These are phyloP conservation scores for Papiliotrema terrestris DNA, from an alignment of 1,284 basidiomycete genomes.

Conservation along the genomic window DNA sequence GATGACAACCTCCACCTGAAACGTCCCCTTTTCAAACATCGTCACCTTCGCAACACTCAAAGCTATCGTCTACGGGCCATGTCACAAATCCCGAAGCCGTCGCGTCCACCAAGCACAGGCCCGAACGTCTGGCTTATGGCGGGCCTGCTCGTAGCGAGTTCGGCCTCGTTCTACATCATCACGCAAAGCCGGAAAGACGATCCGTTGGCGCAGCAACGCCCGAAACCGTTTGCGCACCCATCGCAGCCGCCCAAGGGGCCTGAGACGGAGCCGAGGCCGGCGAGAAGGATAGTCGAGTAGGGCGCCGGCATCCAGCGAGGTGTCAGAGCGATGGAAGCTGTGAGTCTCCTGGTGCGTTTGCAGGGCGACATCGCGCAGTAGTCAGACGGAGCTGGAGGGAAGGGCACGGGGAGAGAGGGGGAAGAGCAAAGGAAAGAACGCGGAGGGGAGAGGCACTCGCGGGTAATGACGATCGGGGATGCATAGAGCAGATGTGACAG, in stretches of 20 bases:
- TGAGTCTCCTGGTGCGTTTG: too few species aligned
- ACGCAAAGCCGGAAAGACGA: slow-evolving; percentile 28
- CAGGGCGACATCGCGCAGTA: too few species aligned
- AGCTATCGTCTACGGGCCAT: neutral
- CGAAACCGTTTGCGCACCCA: slow-evolving; percentile 7
- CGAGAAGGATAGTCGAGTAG: slow-evolving; percentile 10
- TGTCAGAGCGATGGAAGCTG: too few species aligned
- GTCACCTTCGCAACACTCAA: neutral
- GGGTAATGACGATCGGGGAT: too few species aligned
- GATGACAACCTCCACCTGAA: too few species aligned
- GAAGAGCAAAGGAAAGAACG: too few species aligned
- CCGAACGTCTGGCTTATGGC: slow-evolving; percentile 40
- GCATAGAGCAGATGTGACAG: too few species aligned
- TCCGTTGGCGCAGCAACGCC: slow-evolving; percentile 12
- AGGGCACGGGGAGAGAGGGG: too few species aligned
- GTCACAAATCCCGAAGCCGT: slow-evolving; percentile 5
- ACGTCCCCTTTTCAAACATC: neutral
- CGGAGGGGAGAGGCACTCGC: too few species aligned
- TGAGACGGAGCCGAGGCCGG: slow-evolving; percentile 4
- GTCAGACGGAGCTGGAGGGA: too few species aligned
- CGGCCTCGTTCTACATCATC: slow-evolving; percentile 32
- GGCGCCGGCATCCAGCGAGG: too few species aligned
- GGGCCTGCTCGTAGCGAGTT: slow-evolving; percentile 31
- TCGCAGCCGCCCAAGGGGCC: slow-evolving; percentile 4
- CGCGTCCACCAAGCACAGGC: slow-evolving; percentile 22